Evolutionary conservation across 1,284 basidiomycete species (phyloP).

Genomic region (Golubevia pallescens): DNA sequence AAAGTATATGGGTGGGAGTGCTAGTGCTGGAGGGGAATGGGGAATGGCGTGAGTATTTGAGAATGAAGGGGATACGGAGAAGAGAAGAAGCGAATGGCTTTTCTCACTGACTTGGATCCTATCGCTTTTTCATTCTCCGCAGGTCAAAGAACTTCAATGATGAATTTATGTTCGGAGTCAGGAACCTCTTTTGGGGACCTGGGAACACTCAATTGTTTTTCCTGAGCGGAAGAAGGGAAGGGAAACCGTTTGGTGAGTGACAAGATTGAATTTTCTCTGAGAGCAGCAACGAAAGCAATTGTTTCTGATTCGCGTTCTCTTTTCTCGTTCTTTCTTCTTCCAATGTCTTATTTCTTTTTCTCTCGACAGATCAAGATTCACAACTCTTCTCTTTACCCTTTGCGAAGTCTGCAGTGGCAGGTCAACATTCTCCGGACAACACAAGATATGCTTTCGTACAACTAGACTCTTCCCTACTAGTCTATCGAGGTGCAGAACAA

Average conservation of each 20-base stretch:
- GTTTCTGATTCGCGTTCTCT: not conserved
- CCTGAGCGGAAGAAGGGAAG: conserved; percentile 2
- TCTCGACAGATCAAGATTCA: conserved; percentile 28
- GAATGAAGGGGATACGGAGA: conserved; percentile 39
- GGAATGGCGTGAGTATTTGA: conserved; percentile 69
- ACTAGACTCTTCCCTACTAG: conserved; percentile 88
- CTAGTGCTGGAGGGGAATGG: conserved; percentile 75
- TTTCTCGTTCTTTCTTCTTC: not conserved
- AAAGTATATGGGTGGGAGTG: conserved; percentile 75
- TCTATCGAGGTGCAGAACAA: conserved; percentile 97
- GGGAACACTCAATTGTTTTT: conserved; percentile 46
- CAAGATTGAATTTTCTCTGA: not conserved
- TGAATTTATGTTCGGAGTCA: conserved; percentile 80
- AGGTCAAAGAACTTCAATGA: conserved; percentile 69
- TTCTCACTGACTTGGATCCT: too few species aligned
- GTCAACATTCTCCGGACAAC: conserved; percentile 90
- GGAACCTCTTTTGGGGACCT: conserved; percentile 56
- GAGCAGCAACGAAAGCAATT: conserved; percentile 19
- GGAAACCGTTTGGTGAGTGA: not conserved
- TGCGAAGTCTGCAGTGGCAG: conserved; percentile 89
- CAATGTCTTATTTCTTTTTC: conserved; percentile 5
- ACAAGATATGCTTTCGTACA: conserved; percentile 93
- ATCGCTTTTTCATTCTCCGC: not conserved
- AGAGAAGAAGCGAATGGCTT: conserved; percentile 2
- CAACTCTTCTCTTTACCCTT: conserved; percentile 88